Conservation (phyloP, 331 rosid species). For the Saraca asoca region DNA sequence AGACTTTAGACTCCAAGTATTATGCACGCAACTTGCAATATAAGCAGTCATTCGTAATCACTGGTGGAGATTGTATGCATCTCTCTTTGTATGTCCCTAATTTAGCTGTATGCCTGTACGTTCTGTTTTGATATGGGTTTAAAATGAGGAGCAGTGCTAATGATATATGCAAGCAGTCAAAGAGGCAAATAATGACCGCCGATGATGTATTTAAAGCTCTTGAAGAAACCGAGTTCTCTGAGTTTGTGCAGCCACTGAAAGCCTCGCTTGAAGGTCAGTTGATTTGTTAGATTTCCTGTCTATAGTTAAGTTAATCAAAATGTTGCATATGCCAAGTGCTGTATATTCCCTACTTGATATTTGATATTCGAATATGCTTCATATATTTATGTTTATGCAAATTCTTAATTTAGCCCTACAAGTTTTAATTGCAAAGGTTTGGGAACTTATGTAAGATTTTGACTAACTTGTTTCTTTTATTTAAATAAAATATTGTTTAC, state of each 20-base stretch:
- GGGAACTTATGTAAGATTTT: not conserved
- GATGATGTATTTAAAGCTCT: slow-evolving; percentile 81
- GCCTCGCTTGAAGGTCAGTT: slow-evolving; percentile 68
- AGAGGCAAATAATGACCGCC: slow-evolving; percentile 80
- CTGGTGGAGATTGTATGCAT: not conserved
- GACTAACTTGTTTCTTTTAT: slow-evolving; percentile 9
- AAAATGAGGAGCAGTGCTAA: slow-evolving; percentile 65
- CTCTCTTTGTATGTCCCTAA: not conserved
- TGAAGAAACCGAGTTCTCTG: slow-evolving; percentile 83
- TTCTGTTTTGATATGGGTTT: not conserved
- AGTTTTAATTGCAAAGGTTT: no score
- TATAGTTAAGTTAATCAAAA: not conserved
- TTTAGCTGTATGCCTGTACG: not conserved
- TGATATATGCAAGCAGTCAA: slow-evolving; percentile 85
- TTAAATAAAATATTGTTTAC: not conserved
- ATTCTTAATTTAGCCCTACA: no score
- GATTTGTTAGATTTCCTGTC: slow-evolving; percentile 5
- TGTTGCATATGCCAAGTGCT: not conserved
- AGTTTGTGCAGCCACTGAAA: slow-evolving; percentile 66
- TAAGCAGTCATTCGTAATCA: not conserved
- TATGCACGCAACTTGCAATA: not conserved
- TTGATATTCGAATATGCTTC: not conserved
- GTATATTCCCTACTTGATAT: not conserved
- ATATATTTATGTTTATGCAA: not conserved
- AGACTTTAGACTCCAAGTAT: no score